Evolutionary conservation across 495 filamentous ascomycete species (phyloP).

Genomic region (Chaetomium fimeti): DNA sequence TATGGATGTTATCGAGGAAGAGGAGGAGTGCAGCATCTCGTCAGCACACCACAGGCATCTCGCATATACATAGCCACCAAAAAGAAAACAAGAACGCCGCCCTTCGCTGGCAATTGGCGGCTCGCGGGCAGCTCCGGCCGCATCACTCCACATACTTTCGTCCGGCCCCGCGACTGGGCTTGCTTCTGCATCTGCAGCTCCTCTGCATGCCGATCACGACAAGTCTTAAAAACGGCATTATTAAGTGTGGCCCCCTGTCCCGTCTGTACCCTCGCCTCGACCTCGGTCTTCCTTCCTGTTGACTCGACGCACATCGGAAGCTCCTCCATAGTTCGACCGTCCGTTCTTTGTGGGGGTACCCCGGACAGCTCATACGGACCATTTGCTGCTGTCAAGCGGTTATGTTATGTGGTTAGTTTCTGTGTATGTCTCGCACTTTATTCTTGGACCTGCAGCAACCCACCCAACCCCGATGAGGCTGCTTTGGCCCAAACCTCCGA

Average conservation of each 20-base stretch:
- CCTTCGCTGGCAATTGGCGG: conserved; percentile 8
- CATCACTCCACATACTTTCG: neutral
- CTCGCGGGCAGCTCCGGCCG: conserved; percentile 5
- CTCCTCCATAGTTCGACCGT: neutral
- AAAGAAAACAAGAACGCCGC: conserved; percentile 12
- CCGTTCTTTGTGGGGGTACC: neutral
- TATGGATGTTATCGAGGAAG: neutral
- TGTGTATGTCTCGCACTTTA: neutral
- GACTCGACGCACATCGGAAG: neutral
- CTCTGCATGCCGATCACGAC: conserved; percentile 26
- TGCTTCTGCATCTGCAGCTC: conserved; percentile 16
- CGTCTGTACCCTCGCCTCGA: neutral
- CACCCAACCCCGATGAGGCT: neutral
- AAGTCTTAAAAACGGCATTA: neutral
- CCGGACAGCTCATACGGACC: too few relatives aligned
- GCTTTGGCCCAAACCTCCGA: conserved; percentile 10
- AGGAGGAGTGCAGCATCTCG: neutral
- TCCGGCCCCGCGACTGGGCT: neutral
- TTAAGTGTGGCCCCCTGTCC: neutral
- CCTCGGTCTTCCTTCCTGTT: neutral
- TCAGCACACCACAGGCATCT: neutral
- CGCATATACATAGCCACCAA: neutral
- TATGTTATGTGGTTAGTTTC: too few relatives aligned
- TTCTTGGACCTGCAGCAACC: neutral
- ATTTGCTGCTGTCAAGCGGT: neutral